These are phyloP conservation scores for Nigrospora sphaerica DNA, from an alignment of 2,329 filamentous ascomycete species.

Conservation along the genomic window DNA sequence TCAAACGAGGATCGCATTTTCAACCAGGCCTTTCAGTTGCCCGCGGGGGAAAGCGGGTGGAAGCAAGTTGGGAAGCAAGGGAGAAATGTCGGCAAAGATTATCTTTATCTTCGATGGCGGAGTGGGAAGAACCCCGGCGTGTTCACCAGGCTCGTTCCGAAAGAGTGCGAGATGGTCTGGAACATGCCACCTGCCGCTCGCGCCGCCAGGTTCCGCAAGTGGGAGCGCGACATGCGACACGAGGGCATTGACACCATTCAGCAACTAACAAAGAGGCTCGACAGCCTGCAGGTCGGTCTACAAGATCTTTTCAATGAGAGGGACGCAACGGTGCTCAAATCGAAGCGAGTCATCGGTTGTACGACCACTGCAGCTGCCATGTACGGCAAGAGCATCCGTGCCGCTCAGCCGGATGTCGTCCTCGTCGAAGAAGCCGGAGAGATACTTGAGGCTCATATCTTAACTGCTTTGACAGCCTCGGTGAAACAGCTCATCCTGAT, in stretches of 20 bases:
- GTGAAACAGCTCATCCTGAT: slow-evolving; percentile 62
- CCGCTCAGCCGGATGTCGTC: slow-evolving; percentile 49
- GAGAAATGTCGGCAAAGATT: slow-evolving; percentile 32
- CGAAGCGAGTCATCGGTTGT: slow-evolving; percentile 57
- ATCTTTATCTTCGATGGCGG: slow-evolving; percentile 50
- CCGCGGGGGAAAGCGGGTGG: slow-evolving; percentile 37
- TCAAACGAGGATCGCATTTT: slow-evolving; percentile 32
- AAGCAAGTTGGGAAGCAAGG: slow-evolving; percentile 35
- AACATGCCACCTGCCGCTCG: slow-evolving; percentile 32
- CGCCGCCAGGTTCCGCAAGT: slow-evolving; percentile 25
- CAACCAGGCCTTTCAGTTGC: slow-evolving; percentile 49
- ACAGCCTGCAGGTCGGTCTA: slow-evolving; percentile 31
- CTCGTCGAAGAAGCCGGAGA: slow-evolving; percentile 69
- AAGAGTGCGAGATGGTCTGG: slow-evolving; percentile 40
- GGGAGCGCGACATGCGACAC: slow-evolving; percentile 36
- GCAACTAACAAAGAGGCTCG: slow-evolving; percentile 29
- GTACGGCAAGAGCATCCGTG: slow-evolving; percentile 45
- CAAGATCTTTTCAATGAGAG: slow-evolving; percentile 35
- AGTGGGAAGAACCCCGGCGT: slow-evolving; percentile 35
- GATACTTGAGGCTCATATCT: slow-evolving; percentile 60
- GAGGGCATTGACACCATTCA: slow-evolving; percentile 41
- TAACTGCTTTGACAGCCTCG: slow-evolving; percentile 48
- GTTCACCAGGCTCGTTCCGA: slow-evolving; percentile 23
- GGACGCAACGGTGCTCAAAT: slow-evolving; percentile 35
- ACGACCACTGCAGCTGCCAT: slow-evolving; percentile 67